Base-by-base conservation (phyloP, 495 filamentous ascomycete species). In the Darksidea phi region DNA sequence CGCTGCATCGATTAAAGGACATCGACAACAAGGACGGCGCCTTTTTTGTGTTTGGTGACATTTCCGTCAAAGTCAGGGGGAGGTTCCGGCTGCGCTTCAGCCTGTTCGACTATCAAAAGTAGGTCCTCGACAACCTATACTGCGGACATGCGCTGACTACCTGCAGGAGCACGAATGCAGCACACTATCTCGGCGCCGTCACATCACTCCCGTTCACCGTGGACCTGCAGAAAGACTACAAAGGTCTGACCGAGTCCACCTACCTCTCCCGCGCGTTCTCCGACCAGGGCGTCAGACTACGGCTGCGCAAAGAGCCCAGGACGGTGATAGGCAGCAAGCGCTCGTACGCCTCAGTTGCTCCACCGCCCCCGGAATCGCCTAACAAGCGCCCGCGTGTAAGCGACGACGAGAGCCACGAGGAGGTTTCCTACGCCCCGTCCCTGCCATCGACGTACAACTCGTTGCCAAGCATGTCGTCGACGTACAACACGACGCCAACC, bases 41-140 rank as follows among this genome's bases (percentile, higher is more conserved):
- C 1, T 98, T 95, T 77, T 97, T 98, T 61, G 89, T 97, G n/a
- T 97, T 96, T 74, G 88, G 89, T 6, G 94, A 98, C 72, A 76
- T 98, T 17, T 96, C 93, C 0, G 84, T 95, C 24, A 87, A 89
- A 71, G 78, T 88, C 18, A 88, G 90, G 64, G 94, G 94, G 23
- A 80, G 80, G 5, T 95, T 84, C 64, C 79, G 88, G 24, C 78
- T 97, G 61, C 85, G 88, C 41, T 97, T 98, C 71, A 90, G 84
- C 55, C 80, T 98, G 24, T 93, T 88, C 69, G 91, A 96, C 73
- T 86, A 95, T 78, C 76, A 78, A 55, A 86, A 86, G 87, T 89
- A 72, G 71, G 83, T 73, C 32, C 15, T 18, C 25, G 3, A 17
- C 23, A 15, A 6, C 32, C 24, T 12, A 18, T 17, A 6, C 24